A percentile compares a stretch with the other conserved stretches of the same genome.
phyloP scores from a whole-genome alignment of 495 filamentous ascomycete species.

The Symbiotaphrina buchneri region DNA sequence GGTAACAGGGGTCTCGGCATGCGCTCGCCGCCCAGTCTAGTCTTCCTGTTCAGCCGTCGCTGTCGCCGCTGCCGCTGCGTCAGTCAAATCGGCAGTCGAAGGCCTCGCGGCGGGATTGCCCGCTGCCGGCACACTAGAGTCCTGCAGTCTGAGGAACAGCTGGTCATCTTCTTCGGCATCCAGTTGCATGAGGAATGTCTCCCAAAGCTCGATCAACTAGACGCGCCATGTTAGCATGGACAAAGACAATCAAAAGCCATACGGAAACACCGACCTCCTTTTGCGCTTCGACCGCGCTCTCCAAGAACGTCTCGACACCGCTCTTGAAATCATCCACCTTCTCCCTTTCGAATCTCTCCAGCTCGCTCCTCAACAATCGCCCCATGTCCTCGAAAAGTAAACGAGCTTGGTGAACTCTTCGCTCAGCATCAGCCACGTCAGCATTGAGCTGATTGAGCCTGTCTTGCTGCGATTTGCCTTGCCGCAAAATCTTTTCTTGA shows the following conservation, averaged over 20 bases:
- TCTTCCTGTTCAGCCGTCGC: slow-evolving; percentile 18
- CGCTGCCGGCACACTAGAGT: slow-evolving; percentile 15
- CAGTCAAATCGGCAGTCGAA: slow-evolving; percentile 6
- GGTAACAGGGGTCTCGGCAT: no score
- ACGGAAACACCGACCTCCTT: slow-evolving; percentile 53
- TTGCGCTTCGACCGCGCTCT: slow-evolving; percentile 90
- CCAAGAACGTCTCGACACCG: slow-evolving; percentile 89
- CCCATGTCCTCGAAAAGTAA: slow-evolving; percentile 97
- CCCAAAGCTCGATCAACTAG: slow-evolving; percentile 95
- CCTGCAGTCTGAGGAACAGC: slow-evolving; percentile 42
- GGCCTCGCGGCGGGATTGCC: slow-evolving; percentile 7
- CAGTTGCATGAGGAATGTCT: slow-evolving; percentile 87
- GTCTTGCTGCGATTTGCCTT: slow-evolving; percentile 90
- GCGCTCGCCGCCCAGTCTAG: no score
- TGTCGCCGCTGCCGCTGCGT: slow-evolving; percentile 9
- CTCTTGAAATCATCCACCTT: slow-evolving; percentile 99
- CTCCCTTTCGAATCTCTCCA: slow-evolving; percentile 87
- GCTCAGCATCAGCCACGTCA: slow-evolving; percentile 81
- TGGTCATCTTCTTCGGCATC: slow-evolving; percentile 80
- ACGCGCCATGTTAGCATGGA: slow-evolving; percentile 7
- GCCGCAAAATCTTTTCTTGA: slow-evolving; percentile 80
- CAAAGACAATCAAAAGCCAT: neutral
- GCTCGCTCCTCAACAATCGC: slow-evolving; percentile 65
- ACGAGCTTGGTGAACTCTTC: slow-evolving; percentile 75
- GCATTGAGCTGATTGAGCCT: slow-evolving; percentile 74